Base-by-base conservation (phyloP, 2,329 filamentous ascomycete species). In the Sporothrix protearum region DNA sequence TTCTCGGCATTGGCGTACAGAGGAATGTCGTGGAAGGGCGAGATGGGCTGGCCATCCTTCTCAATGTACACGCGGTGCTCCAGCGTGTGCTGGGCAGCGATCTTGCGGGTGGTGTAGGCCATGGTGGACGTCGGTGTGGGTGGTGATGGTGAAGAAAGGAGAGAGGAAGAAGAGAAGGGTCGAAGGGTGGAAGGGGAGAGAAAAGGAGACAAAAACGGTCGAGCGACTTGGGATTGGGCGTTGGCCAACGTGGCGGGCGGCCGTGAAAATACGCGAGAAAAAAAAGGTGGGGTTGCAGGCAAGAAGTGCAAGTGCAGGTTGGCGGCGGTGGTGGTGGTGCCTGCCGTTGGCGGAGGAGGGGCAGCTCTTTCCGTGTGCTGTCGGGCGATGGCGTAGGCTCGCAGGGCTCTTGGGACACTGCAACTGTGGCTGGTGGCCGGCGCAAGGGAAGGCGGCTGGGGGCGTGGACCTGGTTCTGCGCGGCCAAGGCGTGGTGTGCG, bases 41-140 rank as follows among this genome's bases (percentile, higher is more conserved):
- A 98, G 82, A 98, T 83, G 77, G 93, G 92, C 76, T 92, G 86
- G 85, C 95, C 96, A 92, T 98, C 93, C 87, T 97, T 94, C 88
- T 99, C 95, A 81, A 98, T 90, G 89, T 91, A 99, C 84, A 97
- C 91, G 81, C 96, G 93, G 89, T 97, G 94, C 87, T 98, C 94
- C 81, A 97, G 87, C 78, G 96, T 98, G 88, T 97, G 91, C 79
- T 93, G 89, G 79, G 92, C 89, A 79, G 87, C 96, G 80, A 97
- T 87, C 88, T 96, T 97, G 85, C 94, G 92, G 81, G 92, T 83
- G 79, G 86, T 87, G 86, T 93, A 99, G 75, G 88, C 82, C 85
- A 91, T 89, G 72, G 39, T 71, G 75, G 75, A 70, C 70, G n/a
- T n/a, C n/a, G 73, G 71, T 57, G 74, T 64, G 14, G 72, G 39